phyloP scores from a whole-genome alignment of 257 asterid genomes.

The Solanum clarkiae region DNA sequence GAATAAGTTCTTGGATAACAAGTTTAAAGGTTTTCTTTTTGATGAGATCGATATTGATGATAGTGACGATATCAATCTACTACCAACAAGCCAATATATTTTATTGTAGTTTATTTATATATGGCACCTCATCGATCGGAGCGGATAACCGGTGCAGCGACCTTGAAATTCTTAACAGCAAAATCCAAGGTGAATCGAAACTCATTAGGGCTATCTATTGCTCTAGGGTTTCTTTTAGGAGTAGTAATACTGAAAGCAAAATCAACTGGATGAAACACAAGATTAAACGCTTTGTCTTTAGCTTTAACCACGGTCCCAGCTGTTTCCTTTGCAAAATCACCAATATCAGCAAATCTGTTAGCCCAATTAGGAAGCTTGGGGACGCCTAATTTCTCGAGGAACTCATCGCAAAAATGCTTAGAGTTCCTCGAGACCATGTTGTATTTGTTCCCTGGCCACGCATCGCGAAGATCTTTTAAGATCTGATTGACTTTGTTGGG shows the following conservation, averaged over 20 bases:
- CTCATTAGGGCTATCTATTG: not conserved
- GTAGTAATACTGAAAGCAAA: not conserved
- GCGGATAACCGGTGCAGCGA: not conserved
- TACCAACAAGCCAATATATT: not conserved
- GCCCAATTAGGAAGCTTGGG: conserved; percentile 3
- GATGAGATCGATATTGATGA: no score
- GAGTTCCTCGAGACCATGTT: not conserved
- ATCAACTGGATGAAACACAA: not conserved
- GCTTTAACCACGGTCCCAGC: not conserved
- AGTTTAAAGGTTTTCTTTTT: no score
- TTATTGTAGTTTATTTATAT: no score
- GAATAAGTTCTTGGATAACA: no score
- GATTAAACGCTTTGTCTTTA: not conserved
- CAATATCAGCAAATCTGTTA: not conserved
- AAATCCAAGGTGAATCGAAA: not conserved
- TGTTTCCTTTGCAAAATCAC: not conserved
- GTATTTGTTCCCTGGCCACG: not conserved
- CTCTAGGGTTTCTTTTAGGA: not conserved
- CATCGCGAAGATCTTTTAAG: not conserved
- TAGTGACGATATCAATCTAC: not conserved
- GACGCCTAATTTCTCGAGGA: not conserved
- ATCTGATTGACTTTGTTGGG: not conserved
- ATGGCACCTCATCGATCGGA: not conserved
- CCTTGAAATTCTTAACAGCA: not conserved
- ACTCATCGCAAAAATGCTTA: not conserved